Base-by-base conservation (phyloP, 768 basidiomycete species). In the Russula ochroleuca region DNA sequence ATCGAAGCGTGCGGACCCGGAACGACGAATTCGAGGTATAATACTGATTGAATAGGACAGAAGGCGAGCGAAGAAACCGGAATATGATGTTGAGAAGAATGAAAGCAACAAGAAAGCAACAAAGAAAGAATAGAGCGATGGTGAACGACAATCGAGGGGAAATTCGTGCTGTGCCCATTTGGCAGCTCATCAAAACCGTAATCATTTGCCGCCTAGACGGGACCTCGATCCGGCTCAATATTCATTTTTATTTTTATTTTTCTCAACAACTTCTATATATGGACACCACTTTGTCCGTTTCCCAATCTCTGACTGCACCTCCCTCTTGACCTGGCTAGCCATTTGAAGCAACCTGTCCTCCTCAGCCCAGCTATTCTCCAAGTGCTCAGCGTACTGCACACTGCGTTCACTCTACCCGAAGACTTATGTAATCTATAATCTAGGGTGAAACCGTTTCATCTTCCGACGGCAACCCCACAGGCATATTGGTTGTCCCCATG, bases 71-170 rank as follows among this genome's bases (percentile, higher is more conserved):
- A 33, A n/a, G 45, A 60, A 47, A 55, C 41, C 43, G 1, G 51
- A 66, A 58, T 35, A 33, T 25, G 57, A 43, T 19, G 50, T 15
- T 15, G 40, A 23, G 51, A 38, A 48, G 14, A 59, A 67, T 31
- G 53, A 40, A 47, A 60, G 21, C 53, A 45, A 61, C 15, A 28
- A 56, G 54, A 63, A 45, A 35, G 11, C 45, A 41, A 23, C 5
- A 38, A 65, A 35, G 40, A 56, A 31, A 37, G 14, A 37, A 15
- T 17, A 43, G 49, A 50, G 31, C 45, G 23, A 14, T 45, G 14
- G 33, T 43, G 59, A 25, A n/a, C 6, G 45, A 50, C 57, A 55
- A 61, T 40, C 48, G 61, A 23, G 40, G 56, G 19, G 49, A 40
- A 59, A 62, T 11, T 28, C 28, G 47, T 50, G 33, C 19, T n/a